These are phyloP conservation scores for Naematelia aurantialba DNA, from an alignment of 768 basidiomycete species.

Conservation along the genomic window DNA sequence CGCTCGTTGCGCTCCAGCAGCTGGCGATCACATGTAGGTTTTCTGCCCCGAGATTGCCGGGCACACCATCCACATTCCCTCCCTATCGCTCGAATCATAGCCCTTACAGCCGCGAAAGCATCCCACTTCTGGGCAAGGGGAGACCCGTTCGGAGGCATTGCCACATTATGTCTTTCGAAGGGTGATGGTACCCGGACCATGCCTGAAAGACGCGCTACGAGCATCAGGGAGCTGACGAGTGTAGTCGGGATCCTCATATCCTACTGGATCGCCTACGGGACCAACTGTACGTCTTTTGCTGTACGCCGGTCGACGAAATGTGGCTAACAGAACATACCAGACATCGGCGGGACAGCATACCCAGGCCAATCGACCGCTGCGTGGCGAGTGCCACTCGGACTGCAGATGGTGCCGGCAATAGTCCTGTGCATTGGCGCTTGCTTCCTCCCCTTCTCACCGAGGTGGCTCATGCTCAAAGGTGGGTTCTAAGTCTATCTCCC, in stretches of 20 bases:
- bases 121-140: no score
- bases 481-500: slow-evolving; percentile 6
- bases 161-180: neutral
- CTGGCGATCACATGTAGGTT: slow-evolving; percentile 77
- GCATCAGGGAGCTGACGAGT: neutral
- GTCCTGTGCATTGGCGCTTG: slow-evolving; percentile 67
- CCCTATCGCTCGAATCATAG: no score
- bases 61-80: slow-evolving; percentile 55
- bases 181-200: no score
- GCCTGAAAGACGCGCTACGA: neutral
- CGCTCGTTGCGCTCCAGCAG: slow-evolving; percentile 75
- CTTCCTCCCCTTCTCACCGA: slow-evolving; percentile 76
- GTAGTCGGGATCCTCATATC: slow-evolving; percentile 42
- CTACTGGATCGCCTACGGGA: slow-evolving; percentile 57
- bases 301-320: neutral
- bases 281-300: slow-evolving; percentile 55
- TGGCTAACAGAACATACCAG: slow-evolving; percentile 8
- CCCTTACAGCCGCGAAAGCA: no score
- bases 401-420: slow-evolving; percentile 71
- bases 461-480: slow-evolving; percentile 62
- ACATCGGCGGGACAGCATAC: slow-evolving; percentile 50
- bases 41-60: no score
- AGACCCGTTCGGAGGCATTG: no score
- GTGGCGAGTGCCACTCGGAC: slow-evolving; percentile 69
- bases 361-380: slow-evolving; percentile 62